Evolutionary conservation across 2,329 filamentous ascomycete species (phyloP).

Genomic region (Xylariaceae sp.): DNA sequence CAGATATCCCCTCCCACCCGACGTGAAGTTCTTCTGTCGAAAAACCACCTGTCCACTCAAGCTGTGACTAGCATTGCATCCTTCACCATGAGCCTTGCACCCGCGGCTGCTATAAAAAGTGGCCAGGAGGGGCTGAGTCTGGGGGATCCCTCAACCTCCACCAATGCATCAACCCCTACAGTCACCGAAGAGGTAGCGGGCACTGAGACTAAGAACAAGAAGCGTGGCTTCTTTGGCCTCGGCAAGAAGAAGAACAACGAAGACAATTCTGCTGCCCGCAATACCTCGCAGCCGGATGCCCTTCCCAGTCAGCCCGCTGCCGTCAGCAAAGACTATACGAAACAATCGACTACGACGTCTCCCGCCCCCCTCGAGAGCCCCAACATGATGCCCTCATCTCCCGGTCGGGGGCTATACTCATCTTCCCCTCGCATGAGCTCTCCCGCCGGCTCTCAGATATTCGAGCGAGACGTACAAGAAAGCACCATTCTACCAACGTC

Average conservation of each 20-base stretch:
- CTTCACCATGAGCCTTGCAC: slow-evolving; percentile 29
- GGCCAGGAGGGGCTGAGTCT: slow-evolving; percentile 15
- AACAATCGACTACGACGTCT: slow-evolving; percentile 39
- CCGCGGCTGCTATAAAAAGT: slow-evolving; percentile 28
- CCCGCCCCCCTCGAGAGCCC: slow-evolving; percentile 41
- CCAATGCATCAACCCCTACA: slow-evolving; percentile 33
- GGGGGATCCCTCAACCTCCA: slow-evolving; percentile 21
- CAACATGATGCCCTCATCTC: slow-evolving; percentile 56
- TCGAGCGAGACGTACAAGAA: slow-evolving; percentile 93
- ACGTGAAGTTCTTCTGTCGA: too few relatives aligned
- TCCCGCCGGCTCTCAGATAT: slow-evolving; percentile 76
- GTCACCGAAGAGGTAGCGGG: slow-evolving; percentile 31
- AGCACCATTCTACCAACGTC: slow-evolving; percentile 66
- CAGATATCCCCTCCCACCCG: too few relatives aligned
- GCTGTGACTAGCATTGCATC: too few relatives aligned
- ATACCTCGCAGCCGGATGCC: slow-evolving; percentile 28
- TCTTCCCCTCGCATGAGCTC: slow-evolving; percentile 73
- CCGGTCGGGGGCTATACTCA: slow-evolving; percentile 59
- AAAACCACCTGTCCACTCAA: too few relatives aligned
- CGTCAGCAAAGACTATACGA: slow-evolving; percentile 33
- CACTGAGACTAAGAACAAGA: slow-evolving; percentile 43
- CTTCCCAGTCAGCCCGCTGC: slow-evolving; percentile 31
- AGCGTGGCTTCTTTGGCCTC: slow-evolving; percentile 57
- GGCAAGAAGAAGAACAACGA: slow-evolving; percentile 58
- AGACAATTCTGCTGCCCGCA: slow-evolving; percentile 33